Evolutionary conservation across 257 asterid genomes (phyloP).

Genomic region (Nicotiana noctiflora): DNA sequence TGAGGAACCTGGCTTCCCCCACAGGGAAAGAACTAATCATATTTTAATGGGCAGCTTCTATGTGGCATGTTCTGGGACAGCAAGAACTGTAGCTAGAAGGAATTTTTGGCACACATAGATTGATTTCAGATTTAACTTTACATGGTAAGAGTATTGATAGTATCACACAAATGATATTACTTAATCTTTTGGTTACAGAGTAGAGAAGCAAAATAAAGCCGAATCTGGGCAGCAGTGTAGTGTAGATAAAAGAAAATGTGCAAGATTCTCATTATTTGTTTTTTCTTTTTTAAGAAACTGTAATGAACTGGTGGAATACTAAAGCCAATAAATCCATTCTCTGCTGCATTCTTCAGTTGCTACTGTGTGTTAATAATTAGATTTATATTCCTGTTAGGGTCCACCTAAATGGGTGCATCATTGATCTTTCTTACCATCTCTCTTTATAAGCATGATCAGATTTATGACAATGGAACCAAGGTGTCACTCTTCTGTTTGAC

Average conservation of each 20-base stretch:
- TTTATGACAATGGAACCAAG: neutral
- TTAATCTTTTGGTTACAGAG: neutral
- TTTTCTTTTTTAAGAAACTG: neutral
- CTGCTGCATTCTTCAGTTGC: neutral
- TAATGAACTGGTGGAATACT: neutral
- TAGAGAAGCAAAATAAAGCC: neutral
- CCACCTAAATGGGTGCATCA: neutral
- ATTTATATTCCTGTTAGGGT: neutral
- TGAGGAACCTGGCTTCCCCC: neutral
- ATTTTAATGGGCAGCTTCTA: neutral
- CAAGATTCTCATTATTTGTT: neutral
- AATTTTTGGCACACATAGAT: neutral
- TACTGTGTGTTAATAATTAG: neutral
- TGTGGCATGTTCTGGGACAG: neutral
- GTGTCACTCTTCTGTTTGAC: neutral
- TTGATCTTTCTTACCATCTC: neutral
- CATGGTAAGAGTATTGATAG: neutral
- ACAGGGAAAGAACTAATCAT: neutral
- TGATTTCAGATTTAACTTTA: neutral
- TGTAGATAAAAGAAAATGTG: neutral
- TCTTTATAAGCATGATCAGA: neutral
- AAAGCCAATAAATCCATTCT: neutral
- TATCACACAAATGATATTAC: neutral
- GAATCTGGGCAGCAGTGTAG: neutral
- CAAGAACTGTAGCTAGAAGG: neutral